Conservation (phyloP, 2,329 filamentous ascomycete species). For the Stagonosporopsis rhizophila region DNA sequence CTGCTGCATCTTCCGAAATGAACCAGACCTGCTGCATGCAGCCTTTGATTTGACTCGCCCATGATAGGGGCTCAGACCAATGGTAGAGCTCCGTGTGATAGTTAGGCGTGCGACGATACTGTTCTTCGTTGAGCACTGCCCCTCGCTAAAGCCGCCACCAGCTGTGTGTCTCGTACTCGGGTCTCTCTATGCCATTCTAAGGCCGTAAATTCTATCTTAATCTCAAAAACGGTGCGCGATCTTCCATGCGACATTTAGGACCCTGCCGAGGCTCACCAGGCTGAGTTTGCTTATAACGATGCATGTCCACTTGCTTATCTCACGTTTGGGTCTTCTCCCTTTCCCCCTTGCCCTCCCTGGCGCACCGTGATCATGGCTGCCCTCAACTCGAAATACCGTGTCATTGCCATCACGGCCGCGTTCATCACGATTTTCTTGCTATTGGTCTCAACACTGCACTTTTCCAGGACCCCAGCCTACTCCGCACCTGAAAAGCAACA, state of each 20-base stretch:
- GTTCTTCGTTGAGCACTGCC: not conserved
- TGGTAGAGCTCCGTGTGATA: not conserved
- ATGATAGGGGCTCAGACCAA: not conserved
- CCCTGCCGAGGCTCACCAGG: not conserved
- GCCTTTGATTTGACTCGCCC: not conserved
- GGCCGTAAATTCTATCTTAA: not conserved
- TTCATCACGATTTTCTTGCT: not conserved
- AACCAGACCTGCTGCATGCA: not conserved
- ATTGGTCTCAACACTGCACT: not conserved
- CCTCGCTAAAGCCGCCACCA: not conserved
- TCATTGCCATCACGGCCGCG: constrained; percentile 1
- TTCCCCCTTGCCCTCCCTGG: not conserved
- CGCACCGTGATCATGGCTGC: not conserved
- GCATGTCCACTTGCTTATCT: not conserved
- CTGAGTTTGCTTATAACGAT: not conserved
- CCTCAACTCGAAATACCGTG: not conserved
- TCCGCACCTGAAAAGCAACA: not conserved
- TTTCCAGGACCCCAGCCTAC: not conserved
- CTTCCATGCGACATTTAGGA: not conserved
- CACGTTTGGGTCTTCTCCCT: not conserved
- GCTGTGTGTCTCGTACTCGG: not conserved
- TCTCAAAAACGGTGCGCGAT: not conserved
- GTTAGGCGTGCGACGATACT: not conserved
- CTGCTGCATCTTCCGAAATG: not conserved
- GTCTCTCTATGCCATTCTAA: not conserved